phyloP scores from a whole-genome alignment of 1,139 yeast species.

The Williopsis jadinii region DNA sequence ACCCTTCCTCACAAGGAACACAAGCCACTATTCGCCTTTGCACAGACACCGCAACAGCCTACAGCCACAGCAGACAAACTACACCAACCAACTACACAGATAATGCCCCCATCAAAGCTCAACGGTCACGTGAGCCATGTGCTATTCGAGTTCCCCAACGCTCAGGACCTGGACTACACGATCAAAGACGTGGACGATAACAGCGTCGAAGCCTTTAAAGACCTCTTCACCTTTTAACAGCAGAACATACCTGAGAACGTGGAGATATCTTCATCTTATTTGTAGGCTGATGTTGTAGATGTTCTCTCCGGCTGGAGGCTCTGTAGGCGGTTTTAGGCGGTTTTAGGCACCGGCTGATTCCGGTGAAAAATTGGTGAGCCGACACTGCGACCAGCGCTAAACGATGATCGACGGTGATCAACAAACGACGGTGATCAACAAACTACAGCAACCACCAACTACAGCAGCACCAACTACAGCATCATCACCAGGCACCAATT shows the following conservation, averaged over 20 bases:
- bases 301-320: too few relatives aligned
- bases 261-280: background rate
- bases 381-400: too few relatives aligned
- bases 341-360: too few relatives aligned
- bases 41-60: background rate
- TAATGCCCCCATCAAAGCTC: background rate
- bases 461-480: too few relatives aligned
- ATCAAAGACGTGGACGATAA: conserved; percentile 16
- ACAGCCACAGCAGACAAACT: background rate
- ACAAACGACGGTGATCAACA: too few relatives aligned
- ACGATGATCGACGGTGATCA: too few relatives aligned
- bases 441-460: too few relatives aligned
- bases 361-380: too few relatives aligned
- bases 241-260: background rate
- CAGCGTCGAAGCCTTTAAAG: conserved; percentile 12
- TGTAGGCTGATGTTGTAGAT: background rate
- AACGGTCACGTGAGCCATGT: background rate
- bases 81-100: background rate
- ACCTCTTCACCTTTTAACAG: conserved; percentile 14
- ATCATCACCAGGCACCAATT: too few relatives aligned
- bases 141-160: conserved; percentile 16
- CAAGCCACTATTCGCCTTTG: background rate
- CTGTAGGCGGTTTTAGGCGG: too few relatives aligned
- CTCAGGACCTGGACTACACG: conserved; percentile 10
- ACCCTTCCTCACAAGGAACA: background rate